Base-by-base conservation (phyloP, 2,329 filamentous ascomycete genomes). In the Trichoderma gracile region DNA sequence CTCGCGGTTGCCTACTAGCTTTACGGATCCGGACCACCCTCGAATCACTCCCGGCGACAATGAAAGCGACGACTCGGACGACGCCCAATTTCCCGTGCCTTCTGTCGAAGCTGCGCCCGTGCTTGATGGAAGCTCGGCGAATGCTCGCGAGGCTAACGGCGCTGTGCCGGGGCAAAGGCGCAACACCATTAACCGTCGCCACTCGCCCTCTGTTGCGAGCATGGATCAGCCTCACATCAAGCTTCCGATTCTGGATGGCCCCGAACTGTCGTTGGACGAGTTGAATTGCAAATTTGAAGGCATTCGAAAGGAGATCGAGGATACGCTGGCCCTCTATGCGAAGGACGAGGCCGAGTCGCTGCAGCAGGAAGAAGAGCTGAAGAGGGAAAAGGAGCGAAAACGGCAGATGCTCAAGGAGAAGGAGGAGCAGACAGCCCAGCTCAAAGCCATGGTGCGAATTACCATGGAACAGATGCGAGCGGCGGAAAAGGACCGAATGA, bases 401-500 rank as follows among this genome's bases (percentile, higher is more conserved):
- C 89, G 85, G 71, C 88, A 89, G 67, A 84, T 88, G 21, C 82
- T 95, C 61, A 95, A 91, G 74, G 92, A 96, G 72, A 97, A 96
- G 75, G 94, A 98, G 68, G 92, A 96, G 71, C 90, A 89, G 57
- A 97, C 92, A 55, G 88, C 91, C 50, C 92, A 93, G 72, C 78
- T 97, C 61, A 92, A 90, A 72, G 89, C 89, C 67, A 89, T 94
- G 73, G 88, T 96, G 60, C 89, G 91, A 59, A 86, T 86, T 52
- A 86, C 93, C 6, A 92, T 96, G 75, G 87, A 92, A 60, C 83
- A 91, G 68, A 97, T 96, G 80, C 87, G 92, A 54, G 84, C 87
- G 5, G 89, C 91, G 1, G 90, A 96, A 73, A 91, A 89, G 68
- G 89, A 90, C 66, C 91, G 89, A 70, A 83, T 85, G 0, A 91